These are phyloP conservation scores for Ustilago bromivora DNA, from an alignment of 1,284 basidiomycete genomes.

Conservation along the genomic window DNA sequence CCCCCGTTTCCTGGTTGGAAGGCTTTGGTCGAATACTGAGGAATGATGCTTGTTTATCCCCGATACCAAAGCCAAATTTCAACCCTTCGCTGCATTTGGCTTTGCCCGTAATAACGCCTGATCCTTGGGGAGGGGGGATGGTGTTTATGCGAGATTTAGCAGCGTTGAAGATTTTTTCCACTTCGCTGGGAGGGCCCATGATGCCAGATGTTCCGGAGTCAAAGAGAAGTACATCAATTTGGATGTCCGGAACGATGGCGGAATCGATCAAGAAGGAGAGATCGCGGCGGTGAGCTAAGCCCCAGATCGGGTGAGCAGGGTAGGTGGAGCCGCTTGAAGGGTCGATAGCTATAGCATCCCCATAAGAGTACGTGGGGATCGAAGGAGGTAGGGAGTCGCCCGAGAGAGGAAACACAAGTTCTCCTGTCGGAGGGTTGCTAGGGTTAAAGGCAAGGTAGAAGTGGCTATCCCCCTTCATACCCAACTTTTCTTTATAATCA, in stretches of 20 bases:
- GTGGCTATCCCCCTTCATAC: slow-evolving; percentile 17
- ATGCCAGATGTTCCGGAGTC: slow-evolving; percentile 40
- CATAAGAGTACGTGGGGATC: slow-evolving; percentile 3
- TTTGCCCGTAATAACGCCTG: slow-evolving; percentile 8
- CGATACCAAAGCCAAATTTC: slow-evolving; percentile 20
- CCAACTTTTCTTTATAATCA: slow-evolving; percentile 4
- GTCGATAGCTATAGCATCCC: slow-evolving; percentile 8
- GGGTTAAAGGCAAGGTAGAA: slow-evolving; percentile 28
- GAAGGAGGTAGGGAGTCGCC: slow-evolving; percentile 10
- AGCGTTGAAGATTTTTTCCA: slow-evolving; percentile 24
- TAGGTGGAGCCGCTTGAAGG: slow-evolving; percentile 20
- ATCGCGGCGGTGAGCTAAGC: slow-evolving; percentile 33
- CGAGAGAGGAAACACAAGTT: slow-evolving; percentile 36
- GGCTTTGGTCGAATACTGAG: not conserved
- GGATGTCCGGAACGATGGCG: not conserved
- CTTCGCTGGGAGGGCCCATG: slow-evolving; percentile 29
- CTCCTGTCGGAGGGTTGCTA: not conserved
- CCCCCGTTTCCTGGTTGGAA: too few relatives aligned
- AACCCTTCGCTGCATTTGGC: not conserved
- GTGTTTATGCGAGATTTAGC: not conserved
- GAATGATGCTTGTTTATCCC: slow-evolving; percentile 3
- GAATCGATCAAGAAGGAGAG: slow-evolving; percentile 19
- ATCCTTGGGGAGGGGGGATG: not conserved
- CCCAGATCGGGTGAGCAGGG: slow-evolving; percentile 30
- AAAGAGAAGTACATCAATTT: slow-evolving; percentile 31